Evolutionary conservation across 2,329 filamentous ascomycete genomes (phyloP), one percentile per base, ranked within the genome.

Genomic region (Didymella pomorum): DNA sequence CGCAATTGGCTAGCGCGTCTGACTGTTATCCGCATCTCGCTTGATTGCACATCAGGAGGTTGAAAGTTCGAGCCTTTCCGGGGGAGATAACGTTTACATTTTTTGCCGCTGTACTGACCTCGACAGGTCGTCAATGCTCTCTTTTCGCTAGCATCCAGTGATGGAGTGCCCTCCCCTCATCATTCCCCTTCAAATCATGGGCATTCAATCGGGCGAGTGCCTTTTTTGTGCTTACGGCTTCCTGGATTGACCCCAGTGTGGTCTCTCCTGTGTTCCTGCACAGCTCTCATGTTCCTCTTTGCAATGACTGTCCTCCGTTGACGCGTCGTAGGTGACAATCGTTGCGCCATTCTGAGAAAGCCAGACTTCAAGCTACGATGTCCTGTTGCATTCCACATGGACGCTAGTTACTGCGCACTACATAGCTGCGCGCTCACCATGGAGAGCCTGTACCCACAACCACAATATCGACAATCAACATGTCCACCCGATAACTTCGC

Each of bases 1-100:
- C 76, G 76, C 76, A 78, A 78, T 78, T 84, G 83, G 83, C 81
- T 85, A 85, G 83, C 82, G 83, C 83, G 83, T 85, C 80, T 81
- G 83, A 84, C 83, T 85, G 83, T 85, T 85, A 84, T 57, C 58
- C 52, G 52, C 52, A 56, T 48, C 39, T 42, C 28, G 31, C 58
- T 60, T 60, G 52, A 56, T 63, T 48, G 61, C 57, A 60, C 56
- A 71, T 72, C 70, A 66, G 65, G 69, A 71, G 69, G 70, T 70
- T 72, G 65, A 62, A 71, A 69, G 68, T 71, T 72, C 70, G 66
- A 72, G 68, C 70, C 70, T 69, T 69, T 60, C 65, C 70, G 70
- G 70, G 69, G 70, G 68, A 71, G 70, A 42, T 45, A 42, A 42
- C 39, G 25, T 8, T 20, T 18, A 42, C 49, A 45, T 42, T 60